Conservation (phyloP, 2,329 filamentous ascomycete genomes). For the Colletotrichum spaethianum region DNA sequence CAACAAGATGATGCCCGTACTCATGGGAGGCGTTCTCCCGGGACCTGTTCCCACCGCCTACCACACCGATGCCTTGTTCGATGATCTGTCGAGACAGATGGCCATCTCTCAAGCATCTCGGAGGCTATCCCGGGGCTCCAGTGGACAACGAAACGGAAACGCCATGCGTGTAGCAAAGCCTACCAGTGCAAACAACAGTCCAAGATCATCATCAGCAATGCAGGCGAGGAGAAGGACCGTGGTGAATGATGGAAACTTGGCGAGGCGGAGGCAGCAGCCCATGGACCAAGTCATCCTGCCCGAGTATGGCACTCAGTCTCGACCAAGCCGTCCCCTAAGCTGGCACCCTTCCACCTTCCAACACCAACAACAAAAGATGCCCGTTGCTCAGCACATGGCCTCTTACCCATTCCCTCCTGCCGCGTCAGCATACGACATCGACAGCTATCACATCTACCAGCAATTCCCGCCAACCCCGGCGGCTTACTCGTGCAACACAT, state of each 20-base stretch:
- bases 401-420: slow-evolving; percentile 57
- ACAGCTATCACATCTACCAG: slow-evolving; percentile 57
- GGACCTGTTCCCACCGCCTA: slow-evolving; percentile 51
- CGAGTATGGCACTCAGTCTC: slow-evolving; percentile 50
- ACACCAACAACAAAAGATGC: slow-evolving; percentile 53
- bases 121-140: slow-evolving; percentile 64
- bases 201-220: slow-evolving; percentile 65
- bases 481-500: slow-evolving; percentile 71
- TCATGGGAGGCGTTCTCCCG: slow-evolving; percentile 51
- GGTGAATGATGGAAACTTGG: slow-evolving; percentile 64
- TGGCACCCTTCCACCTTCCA: slow-evolving; percentile 78
- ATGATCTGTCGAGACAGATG: slow-evolving; percentile 68
- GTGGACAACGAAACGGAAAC: slow-evolving; percentile 63
- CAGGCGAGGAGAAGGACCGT: slow-evolving; percentile 69
- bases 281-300: slow-evolving; percentile 60
- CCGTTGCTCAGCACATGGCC: slow-evolving; percentile 50
- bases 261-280: slow-evolving; percentile 62
- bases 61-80: slow-evolving; percentile 60
- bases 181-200: slow-evolving; percentile 78
- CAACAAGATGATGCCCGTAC: slow-evolving; percentile 52
- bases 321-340: slow-evolving; percentile 74
- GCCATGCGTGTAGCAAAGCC: slow-evolving; percentile 76
- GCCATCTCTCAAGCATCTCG: slow-evolving; percentile 61
- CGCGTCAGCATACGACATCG: slow-evolving; percentile 56
- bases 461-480: slow-evolving; percentile 67